These are phyloP conservation scores for Lenwebbia sp. DNA, from an alignment of 345 rosid species.

Conservation along the genomic window DNA sequence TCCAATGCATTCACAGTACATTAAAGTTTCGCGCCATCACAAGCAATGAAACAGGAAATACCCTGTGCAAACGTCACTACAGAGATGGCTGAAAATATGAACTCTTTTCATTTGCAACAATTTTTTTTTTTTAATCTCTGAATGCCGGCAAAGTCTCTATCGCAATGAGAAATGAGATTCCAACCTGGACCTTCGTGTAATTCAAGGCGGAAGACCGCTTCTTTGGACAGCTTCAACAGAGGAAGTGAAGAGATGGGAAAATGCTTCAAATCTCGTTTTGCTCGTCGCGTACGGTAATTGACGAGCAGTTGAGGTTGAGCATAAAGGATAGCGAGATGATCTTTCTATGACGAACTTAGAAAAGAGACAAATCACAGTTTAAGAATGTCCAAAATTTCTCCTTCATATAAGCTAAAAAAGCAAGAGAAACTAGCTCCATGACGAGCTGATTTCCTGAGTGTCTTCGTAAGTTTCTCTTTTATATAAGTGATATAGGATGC, in stretches of 20 bases:
- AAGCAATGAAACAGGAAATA: background rate
- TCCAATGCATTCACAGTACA: background rate
- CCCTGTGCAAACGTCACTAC: background rate
- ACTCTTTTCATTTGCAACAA: background rate
- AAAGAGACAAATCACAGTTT: background rate
- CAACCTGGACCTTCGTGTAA: background rate
- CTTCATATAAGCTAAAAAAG: no score
- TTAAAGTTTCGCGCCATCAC: background rate
- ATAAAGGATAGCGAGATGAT: background rate
- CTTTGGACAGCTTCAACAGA: background rate
- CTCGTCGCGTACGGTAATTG: background rate
- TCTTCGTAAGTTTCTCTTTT: no score
- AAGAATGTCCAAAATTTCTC: background rate
- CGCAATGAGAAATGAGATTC: background rate
- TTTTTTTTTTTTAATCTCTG: background rate
- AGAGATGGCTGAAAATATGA: background rate
- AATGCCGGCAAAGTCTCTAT: background rate
- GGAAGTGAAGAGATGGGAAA: background rate
- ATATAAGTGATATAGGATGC: no score
- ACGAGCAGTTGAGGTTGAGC: background rate
- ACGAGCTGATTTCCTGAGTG: no score
- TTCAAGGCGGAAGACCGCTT: background rate
- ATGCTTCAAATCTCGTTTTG: background rate
- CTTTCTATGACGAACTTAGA: background rate
- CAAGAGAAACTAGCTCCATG: no score